Conservation (phyloP, 2,329 filamentous ascomycete genomes). For the Ophiostoma australiae region DNA sequence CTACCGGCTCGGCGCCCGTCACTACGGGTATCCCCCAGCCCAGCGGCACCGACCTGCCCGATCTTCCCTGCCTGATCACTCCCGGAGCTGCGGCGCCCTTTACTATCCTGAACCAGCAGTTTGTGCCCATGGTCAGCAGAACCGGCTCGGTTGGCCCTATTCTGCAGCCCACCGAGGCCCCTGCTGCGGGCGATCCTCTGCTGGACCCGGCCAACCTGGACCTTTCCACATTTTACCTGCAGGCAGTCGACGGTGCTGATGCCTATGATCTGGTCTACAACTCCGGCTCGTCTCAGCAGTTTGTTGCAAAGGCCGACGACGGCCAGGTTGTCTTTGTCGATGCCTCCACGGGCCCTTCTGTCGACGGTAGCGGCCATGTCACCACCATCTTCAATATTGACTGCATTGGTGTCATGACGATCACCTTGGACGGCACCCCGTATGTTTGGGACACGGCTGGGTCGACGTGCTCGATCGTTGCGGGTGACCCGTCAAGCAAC, state of each 20-base stretch:
- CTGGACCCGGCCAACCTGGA: conserved; percentile 18
- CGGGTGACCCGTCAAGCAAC: conserved; percentile 9
- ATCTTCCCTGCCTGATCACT: conserved; percentile 20
- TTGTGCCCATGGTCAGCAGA: conserved; percentile 21
- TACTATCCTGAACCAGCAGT: conserved; percentile 20
- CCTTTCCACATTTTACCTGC: conserved; percentile 17
- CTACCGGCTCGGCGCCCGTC: conserved; percentile 17
- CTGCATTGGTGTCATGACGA: conserved; percentile 20
- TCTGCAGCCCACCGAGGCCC: conserved; percentile 20
- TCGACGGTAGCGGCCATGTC: conserved; percentile 12
- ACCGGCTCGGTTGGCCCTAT: conserved; percentile 18
- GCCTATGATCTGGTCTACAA: conserved; percentile 4
- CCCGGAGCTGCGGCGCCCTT: conserved; percentile 15
- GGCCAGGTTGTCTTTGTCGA: conserved; percentile 21
- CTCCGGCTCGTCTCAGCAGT: background rate
- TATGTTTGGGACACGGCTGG: background rate
- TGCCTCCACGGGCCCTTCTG: conserved; percentile 15
- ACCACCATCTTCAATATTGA: conserved; percentile 21
- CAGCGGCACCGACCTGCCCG: conserved; percentile 19
- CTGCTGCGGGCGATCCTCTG: conserved; percentile 15
- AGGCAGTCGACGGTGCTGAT: background rate
- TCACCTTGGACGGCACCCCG: conserved; percentile 15
- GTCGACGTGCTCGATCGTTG: conserved; percentile 5
- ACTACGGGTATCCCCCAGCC: conserved; percentile 19
- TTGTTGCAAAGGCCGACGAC: background rate